Percentiles rank a stretch among this genome's conserved stretches.
Evolutionary conservation across 1,284 basidiomycete genomes (phyloP).

Genomic region (Ustilago vetiveriae): DNA sequence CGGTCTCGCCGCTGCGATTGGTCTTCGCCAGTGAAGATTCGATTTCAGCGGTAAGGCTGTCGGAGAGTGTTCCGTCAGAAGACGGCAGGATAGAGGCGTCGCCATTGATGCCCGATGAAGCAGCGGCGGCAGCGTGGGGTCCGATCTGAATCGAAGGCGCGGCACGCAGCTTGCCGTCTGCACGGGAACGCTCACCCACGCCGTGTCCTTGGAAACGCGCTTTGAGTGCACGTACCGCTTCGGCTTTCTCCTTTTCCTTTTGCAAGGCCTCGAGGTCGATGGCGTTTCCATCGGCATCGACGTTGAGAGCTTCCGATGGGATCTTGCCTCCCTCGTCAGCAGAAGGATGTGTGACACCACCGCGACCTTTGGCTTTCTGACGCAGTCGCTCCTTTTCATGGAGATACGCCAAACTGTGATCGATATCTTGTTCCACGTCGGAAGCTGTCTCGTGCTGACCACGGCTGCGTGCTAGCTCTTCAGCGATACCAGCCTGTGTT

Average conservation of each 20-base stretch:
- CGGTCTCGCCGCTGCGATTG: conserved; percentile 11
- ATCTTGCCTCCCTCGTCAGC: conserved; percentile 1
- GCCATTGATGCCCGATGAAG: neutral
- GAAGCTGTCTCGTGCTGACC: conserved; percentile 42
- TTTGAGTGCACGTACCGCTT: conserved; percentile 53
- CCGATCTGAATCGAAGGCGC: conserved; percentile 42
- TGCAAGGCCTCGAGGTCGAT: conserved; percentile 45
- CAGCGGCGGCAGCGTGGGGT: neutral
- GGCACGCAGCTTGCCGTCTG: conserved; percentile 5
- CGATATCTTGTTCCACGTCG: conserved; percentile 57
- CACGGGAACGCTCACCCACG: conserved; percentile 31
- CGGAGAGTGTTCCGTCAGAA: conserved; percentile 5
- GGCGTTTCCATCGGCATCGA: conserved; percentile 31
- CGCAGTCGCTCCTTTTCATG: conserved; percentile 45
- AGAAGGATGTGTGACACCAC: conserved; percentile 1
- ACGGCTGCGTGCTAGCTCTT: conserved; percentile 27
- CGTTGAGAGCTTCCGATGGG: conserved; percentile 6
- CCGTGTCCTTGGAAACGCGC: conserved; percentile 48
- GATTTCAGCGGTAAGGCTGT: conserved; percentile 31
- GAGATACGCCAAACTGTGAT: conserved; percentile 51
- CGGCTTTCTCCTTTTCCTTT: conserved; percentile 56
- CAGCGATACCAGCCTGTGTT: conserved; percentile 35
- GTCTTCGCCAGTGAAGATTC: conserved; percentile 30
- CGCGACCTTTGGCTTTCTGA: conserved; percentile 36
- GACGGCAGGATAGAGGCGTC: no score